phyloP scores from a whole-genome alignment of 2,329 filamentous ascomycete genomes.

The Westerdykella ornata region DNA sequence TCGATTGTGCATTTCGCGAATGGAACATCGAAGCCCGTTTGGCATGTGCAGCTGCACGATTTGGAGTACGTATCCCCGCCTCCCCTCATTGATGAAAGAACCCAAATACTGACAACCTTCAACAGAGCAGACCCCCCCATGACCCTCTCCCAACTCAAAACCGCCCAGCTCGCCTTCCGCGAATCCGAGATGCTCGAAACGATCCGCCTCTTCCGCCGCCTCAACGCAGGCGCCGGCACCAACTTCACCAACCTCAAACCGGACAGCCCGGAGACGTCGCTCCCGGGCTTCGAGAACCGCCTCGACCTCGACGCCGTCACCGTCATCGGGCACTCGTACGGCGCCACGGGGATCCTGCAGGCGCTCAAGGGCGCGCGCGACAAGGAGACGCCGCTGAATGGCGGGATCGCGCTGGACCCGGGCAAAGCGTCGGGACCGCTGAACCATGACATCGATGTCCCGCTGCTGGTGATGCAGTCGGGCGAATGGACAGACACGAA shows the following conservation, averaged over 20 bases:
- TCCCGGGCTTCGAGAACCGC: slow-evolving; percentile 46
- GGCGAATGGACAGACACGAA: slow-evolving; percentile 53
- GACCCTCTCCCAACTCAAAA: slow-evolving; percentile 35
- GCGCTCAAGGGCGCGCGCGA: slow-evolving; percentile 48
- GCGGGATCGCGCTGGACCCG: slow-evolving; percentile 58
- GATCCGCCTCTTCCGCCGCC: slow-evolving; percentile 35
- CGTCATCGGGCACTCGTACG: slow-evolving; percentile 59
- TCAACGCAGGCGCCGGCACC: slow-evolving; percentile 35
- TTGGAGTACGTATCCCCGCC: slow-evolving; percentile 17
- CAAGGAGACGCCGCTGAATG: slow-evolving; percentile 45
- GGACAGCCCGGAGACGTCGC: slow-evolving; percentile 43
- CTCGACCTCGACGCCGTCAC: slow-evolving; percentile 52
- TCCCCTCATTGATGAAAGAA: background rate
- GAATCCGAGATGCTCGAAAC: slow-evolving; percentile 44
- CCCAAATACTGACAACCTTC: background rate
- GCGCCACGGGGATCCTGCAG: slow-evolving; percentile 58
- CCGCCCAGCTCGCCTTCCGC: slow-evolving; percentile 40
- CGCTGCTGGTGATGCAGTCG: slow-evolving; percentile 57
- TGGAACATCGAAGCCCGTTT: slow-evolving; percentile 29
- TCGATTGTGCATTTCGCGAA: slow-evolving; percentile 36
- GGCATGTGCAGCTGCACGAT: slow-evolving; percentile 34
- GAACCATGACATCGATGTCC: slow-evolving; percentile 53
- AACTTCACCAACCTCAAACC: slow-evolving; percentile 40
- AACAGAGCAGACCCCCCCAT: slow-evolving; percentile 26
- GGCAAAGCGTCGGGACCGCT: slow-evolving; percentile 58